Base-by-base conservation (phyloP, 2,329 filamentous ascomycete genomes). In the Diaporthe amygdali region DNA sequence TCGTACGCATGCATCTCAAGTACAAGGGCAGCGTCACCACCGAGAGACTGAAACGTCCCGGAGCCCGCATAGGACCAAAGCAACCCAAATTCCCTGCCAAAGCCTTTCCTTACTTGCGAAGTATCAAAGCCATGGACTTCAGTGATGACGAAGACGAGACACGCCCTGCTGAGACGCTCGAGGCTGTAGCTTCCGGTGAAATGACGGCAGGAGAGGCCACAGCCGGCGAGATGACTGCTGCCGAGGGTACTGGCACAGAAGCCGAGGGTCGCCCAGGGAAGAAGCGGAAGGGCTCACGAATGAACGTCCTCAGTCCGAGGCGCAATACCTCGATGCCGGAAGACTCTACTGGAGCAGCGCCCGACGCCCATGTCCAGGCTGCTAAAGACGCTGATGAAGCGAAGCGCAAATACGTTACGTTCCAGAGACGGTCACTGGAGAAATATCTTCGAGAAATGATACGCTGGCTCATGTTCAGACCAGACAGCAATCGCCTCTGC, bases 401-500 rank as follows among this genome's bases (percentile, higher is more conserved):
- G 49, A 87, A 84, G 71, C 84, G 85, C 75, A 85, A 91, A 70
- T 97, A 96, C 76, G 90, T 94, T 49, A 94, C 97, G 76, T 91
- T 90, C 73, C 95, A 98, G 81, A 90, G 96, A 70, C 92, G 91
- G 76, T 94, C 94, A 79, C 85, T 99, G 39, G 96, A 98, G 79
- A 91, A 91, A 61, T 99, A 99, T 79, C 85, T 99, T 25, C 94
- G 96, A 74, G 93, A 96, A 77, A 94, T 98, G 91, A 96, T 98
- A 72, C 91, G 94, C 68, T 98, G 96, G 89, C 90, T 99, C 76
- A 98, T 99, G 82, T 99, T 99, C 83, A 91, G 96, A 55, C 92
- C 96, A 8, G 96, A 98, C 81, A 98, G 95, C 82, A 98, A 98
- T 78, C 91, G 96, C 12, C 86, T 99, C 5, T 99, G 96, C 83